A percentile compares a stretch with the other conserved stretches of the same genome.
These are phyloP conservation scores for Aspergillus ochraceus DNA, from an alignment of 2,329 filamentous ascomycete species.

Conservation along the genomic window DNA sequence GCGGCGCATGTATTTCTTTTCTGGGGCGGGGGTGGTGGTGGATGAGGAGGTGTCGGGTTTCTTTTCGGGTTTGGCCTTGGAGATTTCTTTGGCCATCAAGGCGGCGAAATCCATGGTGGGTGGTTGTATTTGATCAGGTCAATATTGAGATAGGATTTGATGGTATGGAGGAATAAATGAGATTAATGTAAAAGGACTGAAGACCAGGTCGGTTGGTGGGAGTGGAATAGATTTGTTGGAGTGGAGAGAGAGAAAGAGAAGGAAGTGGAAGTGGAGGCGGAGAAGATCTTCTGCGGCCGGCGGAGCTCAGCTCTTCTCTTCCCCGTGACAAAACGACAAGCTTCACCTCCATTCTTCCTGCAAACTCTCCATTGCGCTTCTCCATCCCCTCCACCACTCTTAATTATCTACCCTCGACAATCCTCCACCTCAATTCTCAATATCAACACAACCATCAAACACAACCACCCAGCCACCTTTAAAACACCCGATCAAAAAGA, in stretches of 20 bases:
- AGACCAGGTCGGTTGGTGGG: background rate
- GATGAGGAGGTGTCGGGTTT: conserved; percentile 8
- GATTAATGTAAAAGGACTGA: background rate
- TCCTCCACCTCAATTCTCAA: background rate
- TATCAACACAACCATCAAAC: background rate
- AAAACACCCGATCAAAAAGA: background rate
- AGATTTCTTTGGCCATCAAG: conserved; percentile 89
- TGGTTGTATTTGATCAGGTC: background rate
- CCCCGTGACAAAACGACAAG: background rate
- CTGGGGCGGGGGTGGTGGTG: conserved; percentile 21
- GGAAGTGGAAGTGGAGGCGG: background rate
- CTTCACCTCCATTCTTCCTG: background rate
- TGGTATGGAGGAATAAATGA: background rate
- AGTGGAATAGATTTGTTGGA: background rate
- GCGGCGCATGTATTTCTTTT: conserved; percentile 80
- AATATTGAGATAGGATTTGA: no score
- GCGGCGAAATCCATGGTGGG: conserved; percentile 87
- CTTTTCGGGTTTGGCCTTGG: conserved; percentile 64
- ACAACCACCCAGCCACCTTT: background rate
- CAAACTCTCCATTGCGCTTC: background rate
- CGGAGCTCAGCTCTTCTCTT: background rate
- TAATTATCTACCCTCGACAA: background rate
- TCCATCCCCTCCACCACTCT: background rate
- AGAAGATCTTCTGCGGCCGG: background rate
- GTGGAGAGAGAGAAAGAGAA: background rate